Evolutionary conservation across 129 eudicot species (phyloP).

Genomic region (Heracleum sosnowskyi): DNA sequence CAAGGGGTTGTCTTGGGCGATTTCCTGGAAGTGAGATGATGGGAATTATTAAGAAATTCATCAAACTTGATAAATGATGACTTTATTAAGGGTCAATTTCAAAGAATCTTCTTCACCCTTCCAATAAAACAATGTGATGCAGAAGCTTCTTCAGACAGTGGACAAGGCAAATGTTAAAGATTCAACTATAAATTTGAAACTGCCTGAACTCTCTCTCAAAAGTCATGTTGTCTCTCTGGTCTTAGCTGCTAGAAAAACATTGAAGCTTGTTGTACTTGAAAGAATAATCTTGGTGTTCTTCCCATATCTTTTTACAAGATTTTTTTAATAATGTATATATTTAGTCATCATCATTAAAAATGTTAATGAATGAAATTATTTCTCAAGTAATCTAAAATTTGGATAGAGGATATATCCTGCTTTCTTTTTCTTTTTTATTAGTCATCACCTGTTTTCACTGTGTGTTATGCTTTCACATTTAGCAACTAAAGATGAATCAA

Average conservation of each 20-base stretch:
- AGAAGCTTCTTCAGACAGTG: neutral
- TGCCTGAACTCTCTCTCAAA: neutral
- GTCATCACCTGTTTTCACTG: neutral
- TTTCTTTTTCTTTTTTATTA: no score
- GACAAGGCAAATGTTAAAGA: neutral
- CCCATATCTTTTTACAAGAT: neutral
- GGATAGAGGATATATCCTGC: no score
- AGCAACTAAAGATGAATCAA: neutral
- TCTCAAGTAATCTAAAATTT: no score
- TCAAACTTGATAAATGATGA: slow-evolving; percentile 27
- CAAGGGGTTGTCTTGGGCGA: slow-evolving; percentile 86
- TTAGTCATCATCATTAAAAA: neutral
- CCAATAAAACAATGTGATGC: slow-evolving; percentile 2
- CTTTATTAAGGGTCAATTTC: neutral
- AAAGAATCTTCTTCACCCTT: neutral
- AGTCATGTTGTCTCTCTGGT: neutral
- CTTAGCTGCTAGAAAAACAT: neutral
- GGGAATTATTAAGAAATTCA: slow-evolving; percentile 68
- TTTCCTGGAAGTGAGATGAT: slow-evolving; percentile 94
- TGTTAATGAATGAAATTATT: no score
- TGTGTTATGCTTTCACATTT: neutral
- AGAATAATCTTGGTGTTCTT: neutral
- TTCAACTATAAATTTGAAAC: neutral
- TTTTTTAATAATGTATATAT: neutral
- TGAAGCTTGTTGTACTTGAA: neutral